Evolutionary conservation across 208 protist genomes (phyloP).

Genomic region (Phytomonas sp.): DNA sequence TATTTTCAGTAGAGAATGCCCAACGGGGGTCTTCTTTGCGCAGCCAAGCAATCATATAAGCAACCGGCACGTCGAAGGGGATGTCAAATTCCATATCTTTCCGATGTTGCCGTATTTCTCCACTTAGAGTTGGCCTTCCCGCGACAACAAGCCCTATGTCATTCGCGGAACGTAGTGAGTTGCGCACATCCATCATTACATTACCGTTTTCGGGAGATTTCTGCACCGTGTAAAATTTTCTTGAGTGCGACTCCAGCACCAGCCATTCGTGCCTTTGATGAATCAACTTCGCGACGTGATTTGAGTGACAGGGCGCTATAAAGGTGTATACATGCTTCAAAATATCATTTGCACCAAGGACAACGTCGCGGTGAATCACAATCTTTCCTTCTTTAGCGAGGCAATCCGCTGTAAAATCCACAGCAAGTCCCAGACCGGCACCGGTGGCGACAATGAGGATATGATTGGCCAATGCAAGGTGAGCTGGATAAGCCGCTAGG

Average conservation of each 20-base stretch:
- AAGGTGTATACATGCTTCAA: conserved; percentile 87
- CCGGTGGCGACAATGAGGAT: conserved; percentile 41
- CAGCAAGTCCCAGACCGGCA: conserved; percentile 45
- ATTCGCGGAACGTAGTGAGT: conserved; percentile 77
- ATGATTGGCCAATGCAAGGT: conserved; percentile 48
- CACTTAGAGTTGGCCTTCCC: conserved; percentile 63
- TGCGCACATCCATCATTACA: conserved; percentile 72
- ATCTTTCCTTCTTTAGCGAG: conserved; percentile 70
- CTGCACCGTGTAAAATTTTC: conserved; percentile 78
- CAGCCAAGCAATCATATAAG: conserved; percentile 89
- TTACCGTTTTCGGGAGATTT: conserved; percentile 82
- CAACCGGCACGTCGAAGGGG: conserved; percentile 74
- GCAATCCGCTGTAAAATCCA: conserved; percentile 83
- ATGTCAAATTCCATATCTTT: conserved; percentile 86
- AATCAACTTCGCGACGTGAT: conserved; percentile 50
- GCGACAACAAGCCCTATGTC: conserved; percentile 74
- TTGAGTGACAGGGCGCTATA: conserved; percentile 69
- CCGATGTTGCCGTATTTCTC: conserved; percentile 75
- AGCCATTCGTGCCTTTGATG: conserved; percentile 88
- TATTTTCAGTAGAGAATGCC: conserved; percentile 87
- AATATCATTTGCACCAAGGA: conserved; percentile 68
- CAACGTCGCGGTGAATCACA: conserved; percentile 80
- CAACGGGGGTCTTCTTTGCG: conserved; percentile 89
- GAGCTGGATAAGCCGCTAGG: conserved; percentile 40
- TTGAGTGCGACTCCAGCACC: conserved; percentile 71